A percentile compares a stretch with the other conserved stretches of the same genome.
Evolutionary conservation across 2,329 filamentous ascomycete genomes (phyloP).

Genomic region (Penicillium brasilianum): DNA sequence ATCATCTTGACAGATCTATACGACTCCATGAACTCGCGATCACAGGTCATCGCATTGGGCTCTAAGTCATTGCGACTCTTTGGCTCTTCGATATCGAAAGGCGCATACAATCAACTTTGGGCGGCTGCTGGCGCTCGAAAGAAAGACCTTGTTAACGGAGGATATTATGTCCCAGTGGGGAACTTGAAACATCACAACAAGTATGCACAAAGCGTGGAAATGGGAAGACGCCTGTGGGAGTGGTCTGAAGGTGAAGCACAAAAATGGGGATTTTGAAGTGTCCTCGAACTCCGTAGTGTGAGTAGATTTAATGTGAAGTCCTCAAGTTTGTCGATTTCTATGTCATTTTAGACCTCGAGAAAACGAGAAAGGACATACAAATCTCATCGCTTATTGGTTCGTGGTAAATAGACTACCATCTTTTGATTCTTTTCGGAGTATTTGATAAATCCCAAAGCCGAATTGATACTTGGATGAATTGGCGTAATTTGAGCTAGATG

Average conservation of each 20-base stretch:
- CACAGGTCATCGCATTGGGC: conserved; percentile 12
- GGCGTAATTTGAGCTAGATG: too few species aligned
- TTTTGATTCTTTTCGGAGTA: too few species aligned
- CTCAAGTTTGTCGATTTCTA: too few species aligned
- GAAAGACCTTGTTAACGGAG: conserved; percentile 34
- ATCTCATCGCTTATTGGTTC: too few species aligned
- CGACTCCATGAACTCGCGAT: conserved; percentile 21
- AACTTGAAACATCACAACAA: conserved; percentile 33
- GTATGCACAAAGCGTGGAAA: conserved; percentile 32
- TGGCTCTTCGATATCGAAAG: conserved; percentile 28
- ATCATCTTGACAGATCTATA: conserved; percentile 44
- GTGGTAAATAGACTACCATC: too few species aligned
- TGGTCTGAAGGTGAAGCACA: conserved; percentile 41
- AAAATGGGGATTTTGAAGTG: conserved; percentile 12
- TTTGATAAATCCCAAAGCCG: too few species aligned
- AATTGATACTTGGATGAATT: too few species aligned
- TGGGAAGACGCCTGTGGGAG: conserved; percentile 39
- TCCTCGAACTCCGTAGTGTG: too few species aligned
- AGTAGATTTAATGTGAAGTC: too few species aligned
- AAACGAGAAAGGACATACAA: too few species aligned
- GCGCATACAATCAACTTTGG: conserved; percentile 39
- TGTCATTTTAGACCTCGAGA: too few species aligned
- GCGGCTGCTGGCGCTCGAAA: conserved; percentile 35
- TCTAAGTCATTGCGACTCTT: conserved; percentile 23
- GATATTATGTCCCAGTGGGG: conserved; percentile 39